Conservation (phyloP, 306 rosid genomes). For the Prunus dulcis region DNA sequence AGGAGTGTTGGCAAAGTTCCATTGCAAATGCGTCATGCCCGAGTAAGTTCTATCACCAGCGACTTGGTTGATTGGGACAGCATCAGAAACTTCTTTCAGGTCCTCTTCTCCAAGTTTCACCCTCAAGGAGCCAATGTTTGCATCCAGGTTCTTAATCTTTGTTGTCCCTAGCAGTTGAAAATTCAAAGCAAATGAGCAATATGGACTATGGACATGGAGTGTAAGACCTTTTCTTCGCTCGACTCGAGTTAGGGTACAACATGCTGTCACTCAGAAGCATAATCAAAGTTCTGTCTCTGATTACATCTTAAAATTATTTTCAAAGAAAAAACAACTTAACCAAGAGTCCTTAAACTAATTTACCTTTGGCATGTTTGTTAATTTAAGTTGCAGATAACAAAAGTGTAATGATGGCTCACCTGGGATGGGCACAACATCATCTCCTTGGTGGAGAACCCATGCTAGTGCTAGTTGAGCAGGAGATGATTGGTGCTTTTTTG, state of each 20-base stretch:
- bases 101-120: conserved; percentile 42
- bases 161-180: conserved; percentile 43
- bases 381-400: not conserved
- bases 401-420: conserved; percentile 13
- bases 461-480: conserved; percentile 67
- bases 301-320: too few relatives aligned
- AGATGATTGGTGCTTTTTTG: conserved; percentile 42
- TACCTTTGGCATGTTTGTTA: too few relatives aligned
- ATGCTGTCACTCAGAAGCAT: too few relatives aligned
- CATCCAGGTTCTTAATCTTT: conserved; percentile 55
- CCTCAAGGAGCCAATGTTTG: conserved; percentile 51
- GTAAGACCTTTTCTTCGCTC: too few relatives aligned
- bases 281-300: too few relatives aligned
- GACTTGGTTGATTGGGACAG: conserved; percentile 44
- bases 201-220: too few relatives aligned
- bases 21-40: not conserved
- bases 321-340: too few relatives aligned
- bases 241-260: too few relatives aligned
- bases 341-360: not conserved
- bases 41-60: conserved; percentile 37
- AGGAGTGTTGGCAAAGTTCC: conserved; percentile 62
- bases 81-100: conserved; percentile 43
- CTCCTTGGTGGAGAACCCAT: conserved; percentile 69
- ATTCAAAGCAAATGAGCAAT: not conserved
- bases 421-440: conserved; percentile 57